Conservation (phyloP, 257 asterid species). For the Paulownia fortunei region DNA sequence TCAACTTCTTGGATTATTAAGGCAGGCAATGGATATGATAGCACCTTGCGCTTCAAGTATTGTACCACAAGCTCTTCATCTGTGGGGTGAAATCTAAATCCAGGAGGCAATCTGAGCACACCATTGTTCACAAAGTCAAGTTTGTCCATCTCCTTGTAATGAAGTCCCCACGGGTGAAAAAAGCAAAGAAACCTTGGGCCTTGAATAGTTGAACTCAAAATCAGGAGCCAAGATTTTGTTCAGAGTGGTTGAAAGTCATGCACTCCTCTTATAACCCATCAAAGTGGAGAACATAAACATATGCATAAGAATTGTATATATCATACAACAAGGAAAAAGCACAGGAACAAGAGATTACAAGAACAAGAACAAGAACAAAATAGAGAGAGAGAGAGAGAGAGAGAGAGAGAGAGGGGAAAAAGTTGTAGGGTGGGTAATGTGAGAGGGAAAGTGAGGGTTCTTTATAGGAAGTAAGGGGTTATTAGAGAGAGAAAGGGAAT, state of each 20-base stretch:
- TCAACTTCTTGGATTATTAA: slow-evolving; percentile 75
- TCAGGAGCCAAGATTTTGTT: not conserved
- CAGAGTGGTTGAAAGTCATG: slow-evolving; percentile 8
- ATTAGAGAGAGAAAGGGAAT: slow-evolving; percentile 33
- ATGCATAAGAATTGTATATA: not conserved
- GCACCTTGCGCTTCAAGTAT: slow-evolving; percentile 83
- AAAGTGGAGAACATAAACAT: slow-evolving; percentile 25
- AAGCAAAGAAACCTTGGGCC: not conserved
- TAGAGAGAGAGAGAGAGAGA: too few relatives aligned
- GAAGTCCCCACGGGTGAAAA: too few relatives aligned
- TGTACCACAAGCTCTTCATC: slow-evolving; percentile 93
- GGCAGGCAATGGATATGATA: slow-evolving; percentile 78
- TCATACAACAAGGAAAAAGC: not conserved
- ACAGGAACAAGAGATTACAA: slow-evolving; percentile 21
- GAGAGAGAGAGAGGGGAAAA: not conserved
- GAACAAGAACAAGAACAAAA: slow-evolving; percentile 24
- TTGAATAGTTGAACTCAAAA: not conserved
- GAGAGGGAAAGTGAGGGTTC: slow-evolving; percentile 57
- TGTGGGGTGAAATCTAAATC: slow-evolving; percentile 90
- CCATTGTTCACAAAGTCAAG: slow-evolving; percentile 59
- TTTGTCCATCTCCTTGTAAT: slow-evolving; percentile 50
- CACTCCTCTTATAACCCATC: slow-evolving; percentile 31
- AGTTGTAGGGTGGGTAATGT: slow-evolving; percentile 18
- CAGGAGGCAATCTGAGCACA: slow-evolving; percentile 80
- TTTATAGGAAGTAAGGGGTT: slow-evolving; percentile 45